Evolutionary conservation across 768 basidiomycete genomes (phyloP), one percentile per base, ranked within the genome.

Genomic region (Rhodotorula kratochvilovae): DNA sequence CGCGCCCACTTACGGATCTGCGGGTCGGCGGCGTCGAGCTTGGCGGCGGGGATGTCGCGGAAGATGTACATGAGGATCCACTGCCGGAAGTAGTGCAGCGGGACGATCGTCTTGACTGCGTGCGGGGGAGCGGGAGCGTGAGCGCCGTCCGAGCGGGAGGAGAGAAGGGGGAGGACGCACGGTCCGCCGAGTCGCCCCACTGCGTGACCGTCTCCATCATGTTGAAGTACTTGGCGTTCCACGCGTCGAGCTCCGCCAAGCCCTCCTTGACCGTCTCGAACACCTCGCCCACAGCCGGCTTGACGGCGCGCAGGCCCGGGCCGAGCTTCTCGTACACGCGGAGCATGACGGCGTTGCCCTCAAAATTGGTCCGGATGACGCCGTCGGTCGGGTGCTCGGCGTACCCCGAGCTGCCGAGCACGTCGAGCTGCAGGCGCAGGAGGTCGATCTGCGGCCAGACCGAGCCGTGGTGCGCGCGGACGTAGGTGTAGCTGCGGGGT

Each of bases 291-390:
- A 1, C 21, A 10, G 3, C 16, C 19, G 33, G 42, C 13, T 29
- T 19, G 17, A 13, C 12, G 17, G 3, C 6, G 16, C 36, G 39
- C 66, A 68, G 53, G 13, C 62, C 73, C 10, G 66, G 63, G 0
- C 73, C 66, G 48, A 74, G 63, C 36, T 65, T 21, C 33, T 66
- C 46, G 60, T 65, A 74, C 29, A 59, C 48, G 13, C 46, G 39
- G 33, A 53, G 54, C 25, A 71, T 53, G 46, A 74, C 68, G 7
- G 23, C 5, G 59, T 66, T 68, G 27, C 51, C 62, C 36, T 74
- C 73, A 39, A 74, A 57, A 51, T 74, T 70, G 11, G 68, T 73
- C 56, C 66, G 62, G 23, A 74, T 43, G 46, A 70, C 63, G 3
- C 42, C 33, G 39, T 74, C 73, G 36, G 66, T 58, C 3, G 66